phyloP scores from a whole-genome alignment of 2,329 filamentous ascomycete species.

The Ascochyta pisi region DNA sequence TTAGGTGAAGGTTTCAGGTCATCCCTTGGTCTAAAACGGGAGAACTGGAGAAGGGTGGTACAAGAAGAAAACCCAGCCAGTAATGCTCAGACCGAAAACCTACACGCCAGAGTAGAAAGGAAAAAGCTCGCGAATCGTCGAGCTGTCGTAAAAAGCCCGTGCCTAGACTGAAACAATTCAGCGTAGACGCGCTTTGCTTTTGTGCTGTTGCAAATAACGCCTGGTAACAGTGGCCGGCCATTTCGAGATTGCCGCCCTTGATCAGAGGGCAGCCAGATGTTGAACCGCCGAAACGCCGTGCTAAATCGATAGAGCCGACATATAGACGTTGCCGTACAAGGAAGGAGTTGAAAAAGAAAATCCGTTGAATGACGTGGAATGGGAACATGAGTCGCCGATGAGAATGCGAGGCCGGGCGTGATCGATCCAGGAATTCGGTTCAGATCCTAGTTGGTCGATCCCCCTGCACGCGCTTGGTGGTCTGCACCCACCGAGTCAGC shows the following conservation, averaged over 20 bases:
- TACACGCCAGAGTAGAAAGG: conserved; percentile 1
- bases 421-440: conserved; percentile 19
- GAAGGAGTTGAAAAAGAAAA: conserved; percentile 18
- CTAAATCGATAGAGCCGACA: conserved; percentile 40
- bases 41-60: conserved; percentile 19
- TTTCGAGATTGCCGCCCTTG: conserved; percentile 34
- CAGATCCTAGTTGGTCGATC: conserved; percentile 35
- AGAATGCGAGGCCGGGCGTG: conserved; percentile 19
- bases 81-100: conserved; percentile 26
- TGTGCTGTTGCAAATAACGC: conserved; percentile 33
- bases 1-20: conserved; percentile 25
- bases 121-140: conserved; percentile 22
- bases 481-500: conserved; percentile 36
- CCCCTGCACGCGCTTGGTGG: conserved; percentile 28
- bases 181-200: conserved; percentile 42
- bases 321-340: conserved; percentile 21
- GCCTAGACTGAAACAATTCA: conserved; percentile 41
- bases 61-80: conserved; percentile 26
- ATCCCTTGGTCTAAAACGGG: conserved; percentile 25
- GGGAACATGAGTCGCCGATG: conserved; percentile 21
- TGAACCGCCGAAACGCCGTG: conserved; percentile 45
- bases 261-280: conserved; percentile 27
- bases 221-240: conserved; percentile 27
- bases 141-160: conserved; percentile 29
- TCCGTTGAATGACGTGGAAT: conserved; percentile 17